A percentile compares a stretch with the other conserved stretches of the same genome.
These are phyloP conservation scores for Nissolia schottii DNA, from an alignment of 306 rosid genomes.

Conservation along the genomic window DNA sequence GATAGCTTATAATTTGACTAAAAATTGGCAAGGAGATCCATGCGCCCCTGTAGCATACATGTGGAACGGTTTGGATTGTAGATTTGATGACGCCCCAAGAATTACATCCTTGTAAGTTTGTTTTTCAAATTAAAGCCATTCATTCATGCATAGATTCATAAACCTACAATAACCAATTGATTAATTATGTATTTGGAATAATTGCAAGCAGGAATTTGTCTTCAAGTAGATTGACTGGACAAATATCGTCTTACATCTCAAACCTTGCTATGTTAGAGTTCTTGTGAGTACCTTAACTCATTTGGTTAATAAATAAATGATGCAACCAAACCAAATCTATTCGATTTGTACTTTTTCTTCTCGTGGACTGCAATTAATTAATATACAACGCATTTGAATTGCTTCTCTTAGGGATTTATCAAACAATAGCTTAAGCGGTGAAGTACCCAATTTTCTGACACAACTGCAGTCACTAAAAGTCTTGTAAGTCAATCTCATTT, in stretches of 20 bases:
- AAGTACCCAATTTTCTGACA: slow-evolving; percentile 17
- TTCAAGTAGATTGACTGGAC: slow-evolving; percentile 31
- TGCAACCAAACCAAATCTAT: neutral
- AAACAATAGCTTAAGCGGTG: slow-evolving; percentile 29
- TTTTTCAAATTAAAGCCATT: neutral
- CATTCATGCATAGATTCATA: neutral
- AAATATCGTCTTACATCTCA: slow-evolving; percentile 19
- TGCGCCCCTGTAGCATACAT: slow-evolving; percentile 35
- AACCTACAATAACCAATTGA: neutral
- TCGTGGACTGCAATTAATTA: neutral
- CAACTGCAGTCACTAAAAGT: slow-evolving; percentile 6
- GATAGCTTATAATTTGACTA: slow-evolving; percentile 36
- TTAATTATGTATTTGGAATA: neutral
- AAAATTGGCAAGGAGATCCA: slow-evolving; percentile 64
- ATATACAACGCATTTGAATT: neutral
- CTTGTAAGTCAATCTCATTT: slow-evolving; percentile 32
- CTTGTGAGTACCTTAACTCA: slow-evolving; percentile 26
- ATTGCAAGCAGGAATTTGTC: slow-evolving; percentile 34
- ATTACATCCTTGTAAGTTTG: slow-evolving; percentile 47
- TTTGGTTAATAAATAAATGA: neutral
- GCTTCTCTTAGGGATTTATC: slow-evolving; percentile 36
- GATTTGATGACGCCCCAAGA: slow-evolving; percentile 29
- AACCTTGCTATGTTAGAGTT: slow-evolving; percentile 22
- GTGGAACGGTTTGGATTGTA: slow-evolving; percentile 59
- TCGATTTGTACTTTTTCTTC: too few relatives aligned